Evolutionary conservation across 352 stramenopile genomes (phyloP), one percentile per base, ranked within the genome.

Genomic region (Globisporangium paroecandrum): DNA sequence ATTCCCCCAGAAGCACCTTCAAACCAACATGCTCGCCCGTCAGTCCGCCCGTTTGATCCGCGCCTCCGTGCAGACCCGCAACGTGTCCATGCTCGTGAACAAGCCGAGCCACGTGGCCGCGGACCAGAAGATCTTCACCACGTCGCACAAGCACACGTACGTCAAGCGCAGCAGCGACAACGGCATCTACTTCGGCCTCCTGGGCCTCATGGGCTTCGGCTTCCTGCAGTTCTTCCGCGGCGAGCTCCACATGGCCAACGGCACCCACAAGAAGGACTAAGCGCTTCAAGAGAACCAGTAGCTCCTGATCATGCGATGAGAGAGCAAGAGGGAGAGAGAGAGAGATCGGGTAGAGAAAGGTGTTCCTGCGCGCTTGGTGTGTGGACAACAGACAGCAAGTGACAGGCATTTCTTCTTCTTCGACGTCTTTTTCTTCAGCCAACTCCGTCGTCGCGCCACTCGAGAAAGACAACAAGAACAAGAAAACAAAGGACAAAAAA

Each of bases 241-340:
- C n/a, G 83, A 91, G 70, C 56, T 87, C 64, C 79, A 70, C 78
- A 93, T 93, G 85, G 79, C 77, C 73, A 87, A 73, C 43, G 83
- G 83, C 64, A 78, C 69, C 27, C 67, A 73, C 75, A 93, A 93
- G 79, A 89, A 89, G 69, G 78, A 90, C 27, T 90, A 86, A 88
- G 64, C 69, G 8, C n/a, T 8, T 25, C 36, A 32, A 9, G 12
- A 12, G 20, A 36, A 36, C 32, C 36, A 32, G 20, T 22, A 32
- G 25, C 32, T 9, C 58, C 22, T 59, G 34, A 66, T 53, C 43
- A 60, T 38, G 15, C 25, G 22, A 32, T n/a, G 25, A n/a, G 18
- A 38, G 6, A 29, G 8, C 7, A 25, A 55, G 20, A 53, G 18
- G 36, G 20, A 18, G 41, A 57, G 27, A 15, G 24, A 65, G 18